Base-by-base conservation (phyloP, 2,329 filamentous ascomycete species). In the Venturia pyrina region DNA sequence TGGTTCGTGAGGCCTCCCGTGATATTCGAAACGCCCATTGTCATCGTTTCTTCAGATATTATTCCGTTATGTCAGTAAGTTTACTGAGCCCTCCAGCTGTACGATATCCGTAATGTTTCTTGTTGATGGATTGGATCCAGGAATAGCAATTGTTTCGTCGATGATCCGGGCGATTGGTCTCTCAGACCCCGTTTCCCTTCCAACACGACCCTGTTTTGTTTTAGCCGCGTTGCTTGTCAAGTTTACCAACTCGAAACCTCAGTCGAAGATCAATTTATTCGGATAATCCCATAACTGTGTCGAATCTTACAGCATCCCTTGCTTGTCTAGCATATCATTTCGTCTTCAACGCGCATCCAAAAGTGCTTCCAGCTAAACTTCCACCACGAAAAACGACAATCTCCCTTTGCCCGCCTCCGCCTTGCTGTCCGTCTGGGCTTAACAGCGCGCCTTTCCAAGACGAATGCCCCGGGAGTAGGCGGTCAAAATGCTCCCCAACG, bases 401-500 rank as follows among this genome's bases (percentile, higher is more conserved):
- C 11, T 17, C 8, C 11, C 24, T 17, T 15, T 57, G 50, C 50
- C 50, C 53, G 24, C 53, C 53, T n/a, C 53, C 53, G 53, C 53
- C 28, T n/a, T 37, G 2, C 11, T 21, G 6, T 37, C 32, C 40
- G 28, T 15, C 32, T 59, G 53, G 15, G 15, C 28, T 21, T 13
- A 24, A n/a, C 5, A 59, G 19, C 28, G 32, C 32, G 32, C 28
- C 32, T 11, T 34, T 37, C 53, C 53, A 37, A 19, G 28, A 59
- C 53, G 48, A 32, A 59, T 59, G 53, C 53, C 32, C 37, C 28
- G 28, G 53, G 53, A 19, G 28, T 59, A 59, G 53, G 53, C 53
- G 6, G 24, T n/a, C 53, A 59, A 40, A 17, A 65, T 65, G 63
- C 63, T 60, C 48, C 37, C 50, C 28, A 65, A 65, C 19, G 53